Evolutionary conservation across 2,329 filamentous ascomycete species (phyloP).

Genomic region (Magnaporthales sp.): DNA sequence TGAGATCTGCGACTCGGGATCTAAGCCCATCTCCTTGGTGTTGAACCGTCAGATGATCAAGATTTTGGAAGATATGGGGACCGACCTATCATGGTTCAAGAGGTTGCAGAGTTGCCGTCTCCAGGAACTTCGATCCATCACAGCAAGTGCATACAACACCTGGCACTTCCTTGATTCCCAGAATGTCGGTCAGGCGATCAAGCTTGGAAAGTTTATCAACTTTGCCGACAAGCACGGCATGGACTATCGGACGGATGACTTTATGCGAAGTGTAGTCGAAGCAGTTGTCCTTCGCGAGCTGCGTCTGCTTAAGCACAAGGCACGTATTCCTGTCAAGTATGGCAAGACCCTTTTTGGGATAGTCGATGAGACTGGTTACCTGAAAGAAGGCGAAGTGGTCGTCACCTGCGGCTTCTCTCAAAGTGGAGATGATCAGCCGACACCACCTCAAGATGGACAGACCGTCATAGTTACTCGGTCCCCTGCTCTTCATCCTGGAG

Average conservation of each 20-base stretch:
- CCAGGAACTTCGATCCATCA: conserved; percentile 47
- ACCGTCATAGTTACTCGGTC: conserved; percentile 63
- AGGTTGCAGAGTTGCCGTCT: conserved; percentile 56
- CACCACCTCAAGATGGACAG: conserved; percentile 20
- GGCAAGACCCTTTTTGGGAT: conserved; percentile 75
- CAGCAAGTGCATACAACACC: conserved; percentile 50
- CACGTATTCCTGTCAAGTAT: conserved; percentile 60
- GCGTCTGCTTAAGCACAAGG: conserved; percentile 68
- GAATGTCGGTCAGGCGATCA: conserved; percentile 49
- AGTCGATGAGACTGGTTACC: conserved; percentile 69
- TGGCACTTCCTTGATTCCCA: conserved; percentile 56
- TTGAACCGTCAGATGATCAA: conserved; percentile 80
- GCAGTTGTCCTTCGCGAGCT: conserved; percentile 62
- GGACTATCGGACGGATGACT: conserved; percentile 58
- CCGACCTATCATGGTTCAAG: conserved; percentile 50
- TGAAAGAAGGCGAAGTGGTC: conserved; percentile 61
- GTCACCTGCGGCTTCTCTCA: conserved; percentile 32
- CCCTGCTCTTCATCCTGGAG: conserved; percentile 73
- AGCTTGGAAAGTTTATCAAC: conserved; percentile 53
- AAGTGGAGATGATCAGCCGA: conserved; percentile 10
- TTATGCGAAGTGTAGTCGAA: conserved; percentile 64
- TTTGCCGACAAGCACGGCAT: conserved; percentile 48
- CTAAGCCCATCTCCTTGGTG: conserved; percentile 57
- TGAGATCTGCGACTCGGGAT: conserved; percentile 64
- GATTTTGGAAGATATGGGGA: conserved; percentile 71